Percentiles rank a stretch among this genome's conserved stretches.
Evolutionary conservation across 1,284 basidiomycete species (phyloP).

Genomic region (Sporisorium scitamineum): DNA sequence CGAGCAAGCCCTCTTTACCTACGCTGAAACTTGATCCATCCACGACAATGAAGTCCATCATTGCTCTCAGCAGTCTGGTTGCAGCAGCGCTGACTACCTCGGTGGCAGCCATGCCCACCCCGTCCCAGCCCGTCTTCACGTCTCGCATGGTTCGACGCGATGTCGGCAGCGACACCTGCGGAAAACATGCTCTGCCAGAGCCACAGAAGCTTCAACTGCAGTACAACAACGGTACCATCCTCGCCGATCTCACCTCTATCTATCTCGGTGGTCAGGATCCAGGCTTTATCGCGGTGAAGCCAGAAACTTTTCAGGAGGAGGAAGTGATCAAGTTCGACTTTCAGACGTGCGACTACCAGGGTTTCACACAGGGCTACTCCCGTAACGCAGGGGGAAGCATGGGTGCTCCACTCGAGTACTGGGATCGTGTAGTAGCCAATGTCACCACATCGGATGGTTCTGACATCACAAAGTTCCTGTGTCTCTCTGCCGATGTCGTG

Average conservation of each 20-base stretch:
- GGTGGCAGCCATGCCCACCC: slow-evolving; percentile 15
- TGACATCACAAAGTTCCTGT: no score
- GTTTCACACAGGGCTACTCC: slow-evolving; percentile 34
- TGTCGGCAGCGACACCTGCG: slow-evolving; percentile 14
- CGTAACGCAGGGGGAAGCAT: slow-evolving; percentile 31
- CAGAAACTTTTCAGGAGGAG: no score
- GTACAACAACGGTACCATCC: neutral
- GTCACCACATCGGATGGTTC: slow-evolving; percentile 1
- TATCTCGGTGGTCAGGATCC: no score
- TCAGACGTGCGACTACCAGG: slow-evolving; percentile 35
- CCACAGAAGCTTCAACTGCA: no score
- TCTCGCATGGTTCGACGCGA: no score
- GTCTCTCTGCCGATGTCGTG: slow-evolving; percentile 31
- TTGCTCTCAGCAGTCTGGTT: slow-evolving; percentile 14
- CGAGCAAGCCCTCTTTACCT: no score
- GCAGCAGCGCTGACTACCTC: slow-evolving; percentile 12
- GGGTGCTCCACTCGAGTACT: slow-evolving; percentile 44
- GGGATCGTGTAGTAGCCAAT: slow-evolving; percentile 35
- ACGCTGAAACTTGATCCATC: no score
- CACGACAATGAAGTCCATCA: slow-evolving; percentile 30
- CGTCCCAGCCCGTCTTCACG: slow-evolving; percentile 27
- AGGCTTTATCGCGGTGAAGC: no score
- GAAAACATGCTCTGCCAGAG: no score
- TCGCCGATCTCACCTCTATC: neutral
- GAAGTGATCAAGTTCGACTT: slow-evolving; percentile 24